phyloP scores from a whole-genome alignment of 2,329 filamentous ascomycete genomes.

The Fusarium sp. region DNA sequence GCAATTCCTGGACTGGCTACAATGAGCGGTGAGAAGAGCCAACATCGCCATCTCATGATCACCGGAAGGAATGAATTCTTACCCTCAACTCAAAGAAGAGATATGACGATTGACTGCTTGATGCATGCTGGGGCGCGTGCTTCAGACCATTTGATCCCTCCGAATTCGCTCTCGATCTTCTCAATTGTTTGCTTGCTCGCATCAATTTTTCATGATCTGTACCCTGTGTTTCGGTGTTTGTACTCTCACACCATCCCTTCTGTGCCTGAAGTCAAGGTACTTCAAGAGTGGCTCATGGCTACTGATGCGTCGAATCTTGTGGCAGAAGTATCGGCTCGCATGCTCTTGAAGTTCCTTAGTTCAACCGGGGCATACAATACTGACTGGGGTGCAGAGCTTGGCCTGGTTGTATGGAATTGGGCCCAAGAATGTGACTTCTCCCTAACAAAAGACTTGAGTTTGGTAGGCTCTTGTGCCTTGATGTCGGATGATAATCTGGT shows the following conservation, averaged over 20 bases:
- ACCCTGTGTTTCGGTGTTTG: rapidly evolving
- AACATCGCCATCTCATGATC: neutral
- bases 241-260: rapidly evolving
- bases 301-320: neutral
- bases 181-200: neutral
- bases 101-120: neutral
- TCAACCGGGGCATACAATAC: neutral
- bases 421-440: neutral
- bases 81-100: neutral
- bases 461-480: neutral
- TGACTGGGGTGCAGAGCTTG: neutral
- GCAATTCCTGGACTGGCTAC: neutral
- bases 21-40: rapidly evolving
- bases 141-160: neutral
- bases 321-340: neutral
- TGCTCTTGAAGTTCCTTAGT: neutral
- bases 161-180: neutral
- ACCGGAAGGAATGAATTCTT: neutral
- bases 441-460: neutral
- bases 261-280: neutral
- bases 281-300: neutral
- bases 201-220: neutral
- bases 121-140: neutral
- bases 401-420: neutral
- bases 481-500: neutral